Evolutionary conservation across 495 filamentous ascomycete species (phyloP).

Genomic region (Talaromyces wortmannii): DNA sequence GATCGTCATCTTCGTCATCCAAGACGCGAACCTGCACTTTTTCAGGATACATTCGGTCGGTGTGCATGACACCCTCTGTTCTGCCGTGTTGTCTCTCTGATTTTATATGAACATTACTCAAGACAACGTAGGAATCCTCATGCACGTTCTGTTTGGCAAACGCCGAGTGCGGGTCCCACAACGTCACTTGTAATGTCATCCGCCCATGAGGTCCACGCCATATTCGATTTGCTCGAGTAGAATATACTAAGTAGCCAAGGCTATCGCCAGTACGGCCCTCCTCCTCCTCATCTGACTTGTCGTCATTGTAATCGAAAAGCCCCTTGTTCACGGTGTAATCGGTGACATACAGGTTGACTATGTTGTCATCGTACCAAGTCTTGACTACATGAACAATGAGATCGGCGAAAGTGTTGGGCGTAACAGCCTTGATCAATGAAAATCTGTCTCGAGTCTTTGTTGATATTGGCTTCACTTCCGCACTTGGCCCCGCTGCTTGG

Average conservation of each 20-base stretch:
- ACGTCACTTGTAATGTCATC: constrained; percentile 62
- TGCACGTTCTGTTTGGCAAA: constrained; percentile 49
- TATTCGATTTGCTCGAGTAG: constrained; percentile 16
- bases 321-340: constrained; percentile 72
- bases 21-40: constrained; percentile 49
- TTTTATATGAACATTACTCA: constrained; percentile 72
- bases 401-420: constrained; percentile 53
- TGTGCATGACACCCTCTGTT: constrained; percentile 68
- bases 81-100: constrained; percentile 33
- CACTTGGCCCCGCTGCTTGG: constrained; percentile 1
- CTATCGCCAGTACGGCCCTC: constrained; percentile 39
- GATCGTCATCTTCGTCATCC: constrained; percentile 25
- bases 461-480: background rate
- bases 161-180: constrained; percentile 62
- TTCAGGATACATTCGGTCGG: constrained; percentile 45
- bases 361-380: constrained; percentile 43
- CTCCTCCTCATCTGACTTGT: constrained; percentile 18
- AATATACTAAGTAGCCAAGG: constrained; percentile 30
- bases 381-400: constrained; percentile 72
- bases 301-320: constrained; percentile 53
- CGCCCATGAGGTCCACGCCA: constrained; percentile 80
- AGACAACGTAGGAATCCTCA: constrained; percentile 49
- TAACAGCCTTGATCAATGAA: constrained; percentile 57
- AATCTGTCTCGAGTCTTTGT: constrained; percentile 40
- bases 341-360: constrained; percentile 64